Evolutionary conservation across 2,329 filamentous ascomycete species (phyloP).

Genomic region (Fusarium subglutinans): DNA sequence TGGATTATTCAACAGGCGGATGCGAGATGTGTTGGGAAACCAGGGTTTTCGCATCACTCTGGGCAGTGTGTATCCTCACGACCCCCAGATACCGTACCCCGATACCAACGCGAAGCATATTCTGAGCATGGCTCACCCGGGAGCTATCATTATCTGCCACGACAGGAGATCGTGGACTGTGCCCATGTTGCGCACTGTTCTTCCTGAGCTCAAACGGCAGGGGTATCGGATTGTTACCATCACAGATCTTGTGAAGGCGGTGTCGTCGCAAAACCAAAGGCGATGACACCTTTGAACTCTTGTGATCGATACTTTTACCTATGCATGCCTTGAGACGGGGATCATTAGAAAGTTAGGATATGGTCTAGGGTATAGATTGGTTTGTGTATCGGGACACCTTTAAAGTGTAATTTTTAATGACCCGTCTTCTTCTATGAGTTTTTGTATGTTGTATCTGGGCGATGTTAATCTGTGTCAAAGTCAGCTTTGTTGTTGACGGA

Average conservation of each 20-base stretch:
- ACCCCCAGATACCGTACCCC: slow-evolving; percentile 80
- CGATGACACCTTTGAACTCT: slow-evolving; percentile 7
- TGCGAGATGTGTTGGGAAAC: slow-evolving; percentile 68
- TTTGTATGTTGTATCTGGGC: slow-evolving; percentile 45
- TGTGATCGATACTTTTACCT: not conserved
- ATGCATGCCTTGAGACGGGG: not conserved
- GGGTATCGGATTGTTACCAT: slow-evolving; percentile 80
- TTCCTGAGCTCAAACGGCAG: slow-evolving; percentile 74
- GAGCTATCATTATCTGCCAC: slow-evolving; percentile 86
- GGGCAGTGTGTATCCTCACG: slow-evolving; percentile 88
- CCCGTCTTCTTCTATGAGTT: slow-evolving; percentile 45
- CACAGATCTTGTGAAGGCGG: slow-evolving; percentile 67
- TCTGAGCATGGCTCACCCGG: slow-evolving; percentile 79
- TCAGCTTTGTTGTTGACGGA: not conserved
- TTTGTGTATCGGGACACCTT: not conserved
- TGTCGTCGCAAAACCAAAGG: slow-evolving; percentile 40
- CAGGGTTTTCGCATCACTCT: slow-evolving; percentile 79
- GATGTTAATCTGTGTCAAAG: slow-evolving; percentile 43
- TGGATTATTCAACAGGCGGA: slow-evolving; percentile 79
- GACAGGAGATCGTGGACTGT: slow-evolving; percentile 84
- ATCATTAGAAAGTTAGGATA: not conserved
- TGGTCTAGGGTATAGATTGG: not conserved
- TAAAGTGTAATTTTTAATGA: slow-evolving; percentile 47
- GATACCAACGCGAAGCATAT: slow-evolving; percentile 80
- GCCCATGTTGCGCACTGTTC: slow-evolving; percentile 77